These are phyloP conservation scores for Kalaharituber pfeilii DNA, from an alignment of 2,329 filamentous ascomycete genomes.

Conservation along the genomic window DNA sequence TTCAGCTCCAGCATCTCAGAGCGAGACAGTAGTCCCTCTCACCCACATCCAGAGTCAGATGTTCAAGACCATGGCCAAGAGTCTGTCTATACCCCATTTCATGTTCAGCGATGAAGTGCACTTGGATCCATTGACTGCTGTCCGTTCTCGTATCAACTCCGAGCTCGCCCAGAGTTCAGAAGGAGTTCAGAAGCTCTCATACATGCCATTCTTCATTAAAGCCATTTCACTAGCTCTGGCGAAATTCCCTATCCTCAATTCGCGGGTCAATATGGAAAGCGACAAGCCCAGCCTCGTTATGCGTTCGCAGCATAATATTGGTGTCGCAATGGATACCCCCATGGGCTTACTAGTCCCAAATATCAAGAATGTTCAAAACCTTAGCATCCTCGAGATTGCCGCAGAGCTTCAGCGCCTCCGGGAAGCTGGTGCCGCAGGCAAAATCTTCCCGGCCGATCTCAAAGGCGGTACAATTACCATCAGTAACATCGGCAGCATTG, in stretches of 20 bases:
- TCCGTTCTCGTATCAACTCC: conserved; percentile 59
- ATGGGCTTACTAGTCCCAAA: conserved; percentile 79
- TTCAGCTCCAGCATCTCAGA: conserved; percentile 28
- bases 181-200: conserved; percentile 51
- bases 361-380: conserved; percentile 61
- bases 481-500: conserved; percentile 90
- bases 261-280: conserved; percentile 48
- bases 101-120: conserved; percentile 83
- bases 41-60: conserved; percentile 74
- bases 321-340: conserved; percentile 87
- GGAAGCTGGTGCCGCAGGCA: conserved; percentile 52
- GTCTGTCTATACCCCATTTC: conserved; percentile 82
- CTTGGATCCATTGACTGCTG: conserved; percentile 52
- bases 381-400: conserved; percentile 63
- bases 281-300: conserved; percentile 58
- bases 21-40: conserved; percentile 52
- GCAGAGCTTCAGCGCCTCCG: conserved; percentile 59
- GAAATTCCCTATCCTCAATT: conserved; percentile 72
- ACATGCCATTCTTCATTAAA: conserved; percentile 90
- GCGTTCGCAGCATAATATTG: conserved; percentile 81
- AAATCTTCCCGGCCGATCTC: conserved; percentile 57
- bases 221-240: conserved; percentile 72
- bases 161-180: conserved; percentile 30
- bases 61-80: conserved; percentile 96
- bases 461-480: conserved; percentile 82